phyloP scores from a whole-genome alignment of 805 yeast genomes.

The Wickerhamomyces sydowiorum region DNA sequence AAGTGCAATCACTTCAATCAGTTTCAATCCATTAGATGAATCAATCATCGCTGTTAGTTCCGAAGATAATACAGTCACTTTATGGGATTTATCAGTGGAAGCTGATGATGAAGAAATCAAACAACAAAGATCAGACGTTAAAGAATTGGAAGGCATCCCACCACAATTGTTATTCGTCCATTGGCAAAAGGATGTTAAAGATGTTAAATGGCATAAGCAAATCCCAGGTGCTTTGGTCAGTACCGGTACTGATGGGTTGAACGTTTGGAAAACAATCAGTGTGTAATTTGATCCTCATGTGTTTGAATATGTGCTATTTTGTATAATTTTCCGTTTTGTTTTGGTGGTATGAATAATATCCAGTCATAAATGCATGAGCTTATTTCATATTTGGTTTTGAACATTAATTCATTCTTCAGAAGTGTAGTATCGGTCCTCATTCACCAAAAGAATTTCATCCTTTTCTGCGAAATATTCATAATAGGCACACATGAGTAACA shows the following conservation, averaged over 20 bases:
- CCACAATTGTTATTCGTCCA: constrained; percentile 94
- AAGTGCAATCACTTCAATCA: constrained; percentile 86
- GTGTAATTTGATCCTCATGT: constrained; percentile 38
- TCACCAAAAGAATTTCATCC: neutral
- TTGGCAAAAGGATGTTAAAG: constrained; percentile 97
- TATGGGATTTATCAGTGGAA: constrained; percentile 98
- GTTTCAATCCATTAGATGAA: constrained; percentile 93
- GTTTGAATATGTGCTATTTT: neutral
- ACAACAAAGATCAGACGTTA: constrained; percentile 71
- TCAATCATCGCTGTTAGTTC: constrained; percentile 93
- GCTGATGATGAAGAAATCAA: constrained; percentile 97
- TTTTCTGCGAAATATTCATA: constrained; percentile 22
- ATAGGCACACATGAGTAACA: constrained; percentile 59
- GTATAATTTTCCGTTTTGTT: too few relatives aligned
- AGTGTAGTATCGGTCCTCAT: neutral
- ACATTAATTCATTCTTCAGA: neutral
- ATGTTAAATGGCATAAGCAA: constrained; percentile 96
- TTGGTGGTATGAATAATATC: too few relatives aligned
- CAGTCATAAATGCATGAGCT: neutral
- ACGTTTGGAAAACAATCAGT: constrained; percentile 94
- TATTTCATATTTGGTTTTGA: neutral
- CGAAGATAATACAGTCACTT: constrained; percentile 93
- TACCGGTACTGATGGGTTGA: constrained; percentile 93
- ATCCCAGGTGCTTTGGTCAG: constrained; percentile 93
- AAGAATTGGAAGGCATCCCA: constrained; percentile 84